A percentile compares a stretch with the other conserved stretches of the same genome.
These are phyloP conservation scores for Cryptococcus maquisensis DNA, from an alignment of 1,284 basidiomycete genomes.

Conservation along the genomic window DNA sequence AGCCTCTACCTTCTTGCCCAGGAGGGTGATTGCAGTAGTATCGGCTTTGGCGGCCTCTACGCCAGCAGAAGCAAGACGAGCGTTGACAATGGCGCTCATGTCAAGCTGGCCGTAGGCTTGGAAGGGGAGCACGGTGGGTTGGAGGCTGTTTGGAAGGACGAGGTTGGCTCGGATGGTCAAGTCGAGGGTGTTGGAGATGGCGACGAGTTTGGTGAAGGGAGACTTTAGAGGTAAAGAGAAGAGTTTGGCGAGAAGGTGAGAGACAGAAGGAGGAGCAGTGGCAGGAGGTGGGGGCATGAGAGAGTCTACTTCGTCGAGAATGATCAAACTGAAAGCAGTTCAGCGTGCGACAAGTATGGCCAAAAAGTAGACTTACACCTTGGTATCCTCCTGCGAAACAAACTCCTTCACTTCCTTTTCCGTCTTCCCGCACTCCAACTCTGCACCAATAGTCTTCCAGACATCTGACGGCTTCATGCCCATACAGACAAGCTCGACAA, in stretches of 20 bases:
- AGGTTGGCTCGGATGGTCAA: conserved; percentile 45
- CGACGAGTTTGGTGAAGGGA: conserved; percentile 40
- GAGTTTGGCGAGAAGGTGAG: conserved; percentile 43
- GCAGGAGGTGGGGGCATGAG: conserved; percentile 42
- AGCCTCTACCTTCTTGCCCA: conserved; percentile 47
- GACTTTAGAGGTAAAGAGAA: conserved; percentile 41
- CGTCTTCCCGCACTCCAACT: conserved; percentile 30
- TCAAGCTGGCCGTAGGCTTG: conserved; percentile 43
- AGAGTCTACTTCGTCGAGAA: conserved; percentile 50
- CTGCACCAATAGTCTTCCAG: conserved; percentile 37
- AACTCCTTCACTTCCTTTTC: conserved; percentile 30
- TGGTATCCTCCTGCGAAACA: conserved; percentile 13
- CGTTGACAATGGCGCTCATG: conserved; percentile 43
- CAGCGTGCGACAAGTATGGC: conserved; percentile 3
- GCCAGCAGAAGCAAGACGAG: conserved; percentile 29
- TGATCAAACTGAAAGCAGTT: conserved; percentile 32
- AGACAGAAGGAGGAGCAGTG: conserved; percentile 30
- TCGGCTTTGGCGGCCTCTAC: conserved; percentile 37
- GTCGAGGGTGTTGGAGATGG: conserved; percentile 50
- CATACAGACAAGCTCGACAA: conserved; percentile 47
- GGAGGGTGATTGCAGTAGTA: conserved; percentile 43
- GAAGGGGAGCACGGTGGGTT: conserved; percentile 44
- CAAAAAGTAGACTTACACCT: conserved; percentile 18
- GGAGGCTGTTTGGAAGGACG: conserved; percentile 33
- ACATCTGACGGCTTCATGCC: conserved; percentile 37